These are phyloP conservation scores for Cladophialophora exuberans DNA, from an alignment of 2,329 filamentous ascomycete genomes.

Conservation along the genomic window DNA sequence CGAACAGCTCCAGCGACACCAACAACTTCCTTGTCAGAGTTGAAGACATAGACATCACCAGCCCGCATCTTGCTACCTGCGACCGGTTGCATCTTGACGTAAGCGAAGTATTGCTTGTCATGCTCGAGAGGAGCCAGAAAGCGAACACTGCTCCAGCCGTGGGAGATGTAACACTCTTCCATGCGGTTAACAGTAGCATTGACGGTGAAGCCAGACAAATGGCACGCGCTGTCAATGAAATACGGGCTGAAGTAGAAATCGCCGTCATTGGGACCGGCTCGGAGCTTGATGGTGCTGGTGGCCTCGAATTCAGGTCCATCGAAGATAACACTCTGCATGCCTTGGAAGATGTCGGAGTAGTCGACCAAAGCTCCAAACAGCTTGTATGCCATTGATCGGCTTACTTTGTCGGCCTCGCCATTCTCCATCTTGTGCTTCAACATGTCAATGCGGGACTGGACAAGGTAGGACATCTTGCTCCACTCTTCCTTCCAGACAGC, in stretches of 20 bases:
- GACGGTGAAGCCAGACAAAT: conserved; percentile 42
- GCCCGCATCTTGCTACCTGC: conserved; percentile 55
- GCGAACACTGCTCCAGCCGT: conserved; percentile 64
- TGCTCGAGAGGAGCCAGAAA: conserved; percentile 56
- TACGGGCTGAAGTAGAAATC: conserved; percentile 43
- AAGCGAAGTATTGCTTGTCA: conserved; percentile 60
- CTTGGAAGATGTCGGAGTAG: conserved; percentile 40
- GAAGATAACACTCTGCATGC: conserved; percentile 43
- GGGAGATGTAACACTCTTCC: conserved; percentile 64
- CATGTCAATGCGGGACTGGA: conserved; percentile 39
- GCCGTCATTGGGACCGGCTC: conserved; percentile 35
- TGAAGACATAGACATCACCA: conserved; percentile 63
- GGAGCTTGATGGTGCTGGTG: conserved; percentile 39
- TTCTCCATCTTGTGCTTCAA: conserved; percentile 37
- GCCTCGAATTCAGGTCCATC: conserved; percentile 43
- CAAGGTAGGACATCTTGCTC: conserved; percentile 36
- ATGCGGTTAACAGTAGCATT: conserved; percentile 57
- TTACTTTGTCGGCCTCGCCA: conserved; percentile 37
- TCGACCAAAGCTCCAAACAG: conserved; percentile 42
- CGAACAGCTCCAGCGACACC: conserved; percentile 55
- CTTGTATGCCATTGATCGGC: conserved; percentile 41
- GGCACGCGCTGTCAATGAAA: conserved; percentile 44
- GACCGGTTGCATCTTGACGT: conserved; percentile 63
- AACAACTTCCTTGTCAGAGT: conserved; percentile 60
- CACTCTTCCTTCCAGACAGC: conserved; percentile 37